Conservation (phyloP, 2,329 filamentous ascomycete species). For the Colletotrichum lupini region DNA sequence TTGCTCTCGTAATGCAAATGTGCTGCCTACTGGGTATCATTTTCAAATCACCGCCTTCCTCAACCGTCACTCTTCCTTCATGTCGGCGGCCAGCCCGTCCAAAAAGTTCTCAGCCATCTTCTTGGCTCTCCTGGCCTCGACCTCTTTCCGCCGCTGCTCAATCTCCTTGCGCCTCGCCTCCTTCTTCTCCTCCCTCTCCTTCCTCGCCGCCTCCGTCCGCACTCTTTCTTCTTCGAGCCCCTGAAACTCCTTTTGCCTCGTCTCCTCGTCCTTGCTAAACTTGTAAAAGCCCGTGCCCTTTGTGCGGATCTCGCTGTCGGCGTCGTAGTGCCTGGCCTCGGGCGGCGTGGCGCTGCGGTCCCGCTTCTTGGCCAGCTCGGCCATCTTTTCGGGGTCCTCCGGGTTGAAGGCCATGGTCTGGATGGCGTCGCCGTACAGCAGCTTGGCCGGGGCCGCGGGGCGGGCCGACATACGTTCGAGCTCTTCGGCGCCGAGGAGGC, state of each 20-base stretch:
- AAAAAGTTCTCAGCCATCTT: conserved; percentile 80
- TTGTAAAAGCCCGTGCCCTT: conserved; percentile 94
- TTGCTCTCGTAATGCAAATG: not conserved
- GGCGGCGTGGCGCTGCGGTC: conserved; percentile 86
- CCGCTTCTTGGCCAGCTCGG: conserved; percentile 78
- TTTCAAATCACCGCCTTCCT: no score
- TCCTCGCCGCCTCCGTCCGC: conserved; percentile 74
- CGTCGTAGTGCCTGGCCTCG: conserved; percentile 85
- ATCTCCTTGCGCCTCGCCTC: conserved; percentile 70
- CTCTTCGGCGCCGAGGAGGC: conserved; percentile 66
- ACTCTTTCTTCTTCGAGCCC: conserved; percentile 73
- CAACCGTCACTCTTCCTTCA: not conserved
- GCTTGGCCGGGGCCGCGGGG: conserved; percentile 71
- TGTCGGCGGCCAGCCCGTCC: conserved; percentile 58
- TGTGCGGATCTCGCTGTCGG: conserved; percentile 81
- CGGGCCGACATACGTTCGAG: conserved; percentile 76
- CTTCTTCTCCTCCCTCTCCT: conserved; percentile 65
- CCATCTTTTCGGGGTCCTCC: conserved; percentile 79
- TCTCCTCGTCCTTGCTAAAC: conserved; percentile 81
- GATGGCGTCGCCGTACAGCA: conserved; percentile 89
- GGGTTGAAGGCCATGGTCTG: conserved; percentile 87
- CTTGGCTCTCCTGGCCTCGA: conserved; percentile 71
- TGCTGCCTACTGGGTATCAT: not conserved
- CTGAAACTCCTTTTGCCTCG: conserved; percentile 78
- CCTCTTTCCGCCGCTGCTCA: conserved; percentile 70